These are phyloP conservation scores for Discostella stelligera DNA, from an alignment of 352 stramenopile species.

Conservation along the genomic window DNA sequence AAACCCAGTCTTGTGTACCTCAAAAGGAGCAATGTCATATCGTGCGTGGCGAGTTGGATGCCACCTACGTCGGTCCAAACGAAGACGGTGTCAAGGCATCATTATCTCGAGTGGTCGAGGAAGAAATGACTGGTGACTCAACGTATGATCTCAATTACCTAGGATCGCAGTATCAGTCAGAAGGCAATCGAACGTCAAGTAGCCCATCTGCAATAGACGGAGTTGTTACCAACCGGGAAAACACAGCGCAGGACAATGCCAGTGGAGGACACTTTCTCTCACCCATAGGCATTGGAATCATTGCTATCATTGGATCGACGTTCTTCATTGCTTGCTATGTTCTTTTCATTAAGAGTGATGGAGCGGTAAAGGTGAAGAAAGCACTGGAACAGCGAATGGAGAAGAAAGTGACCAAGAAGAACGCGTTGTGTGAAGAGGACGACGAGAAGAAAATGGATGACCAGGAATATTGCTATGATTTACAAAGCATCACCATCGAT, in stretches of 20 bases:
- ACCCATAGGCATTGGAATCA: slow-evolving; percentile 43
- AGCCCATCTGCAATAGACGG: slow-evolving; percentile 10
- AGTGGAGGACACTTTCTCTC: slow-evolving; percentile 25
- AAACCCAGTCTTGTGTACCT: slow-evolving; percentile 12
- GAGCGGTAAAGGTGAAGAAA: slow-evolving; percentile 13
- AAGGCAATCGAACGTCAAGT: slow-evolving; percentile 10
- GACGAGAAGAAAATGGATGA: slow-evolving; percentile 12
- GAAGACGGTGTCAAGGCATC: slow-evolving; percentile 29
- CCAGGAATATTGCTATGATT: slow-evolving; percentile 46
- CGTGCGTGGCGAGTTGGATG: slow-evolving; percentile 24
- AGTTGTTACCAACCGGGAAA: slow-evolving; percentile 9
- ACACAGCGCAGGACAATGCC: slow-evolving; percentile 17
- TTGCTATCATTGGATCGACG: slow-evolving; percentile 31
- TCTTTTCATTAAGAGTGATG: slow-evolving; percentile 16
- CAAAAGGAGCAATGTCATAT: slow-evolving; percentile 20
- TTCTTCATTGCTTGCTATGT: slow-evolving; percentile 33
- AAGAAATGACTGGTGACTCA: slow-evolving; percentile 24
- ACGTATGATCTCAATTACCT: slow-evolving; percentile 21
- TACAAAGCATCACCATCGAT: slow-evolving; percentile 34
- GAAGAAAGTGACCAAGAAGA: slow-evolving; percentile 21
- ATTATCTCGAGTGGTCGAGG: slow-evolving; percentile 22
- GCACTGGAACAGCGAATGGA: slow-evolving; percentile 18
- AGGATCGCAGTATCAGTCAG: slow-evolving; percentile 15
- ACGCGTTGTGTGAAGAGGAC: slow-evolving; percentile 18
- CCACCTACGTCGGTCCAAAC: slow-evolving; percentile 38